A percentile compares a stretch with the other conserved stretches of the same genome.
Evolutionary conservation across 768 basidiomycete genomes (phyloP).

Genomic region (Termitomyces sp.): DNA sequence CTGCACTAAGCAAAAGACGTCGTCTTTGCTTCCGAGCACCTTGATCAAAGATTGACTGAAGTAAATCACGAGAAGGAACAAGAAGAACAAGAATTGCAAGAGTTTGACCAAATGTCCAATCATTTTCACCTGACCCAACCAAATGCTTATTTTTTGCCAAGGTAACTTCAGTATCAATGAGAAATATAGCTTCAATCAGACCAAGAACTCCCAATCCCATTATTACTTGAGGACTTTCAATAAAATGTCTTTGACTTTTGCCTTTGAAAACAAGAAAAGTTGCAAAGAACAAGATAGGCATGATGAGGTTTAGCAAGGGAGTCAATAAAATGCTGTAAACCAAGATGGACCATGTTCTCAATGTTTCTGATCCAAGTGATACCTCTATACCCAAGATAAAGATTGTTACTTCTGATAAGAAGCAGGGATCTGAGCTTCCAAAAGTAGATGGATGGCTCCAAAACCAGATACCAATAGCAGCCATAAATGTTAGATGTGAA

Average conservation of each 20-base stretch:
- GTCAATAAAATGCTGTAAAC: neutral
- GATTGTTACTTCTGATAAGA: neutral
- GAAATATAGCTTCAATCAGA: neutral
- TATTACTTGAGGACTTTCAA: neutral
- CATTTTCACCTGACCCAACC: neutral
- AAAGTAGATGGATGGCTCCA: neutral
- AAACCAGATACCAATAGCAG: conserved; percentile 1
- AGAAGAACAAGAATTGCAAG: conserved; percentile 6
- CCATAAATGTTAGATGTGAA: conserved; percentile 1
- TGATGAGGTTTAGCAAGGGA: neutral
- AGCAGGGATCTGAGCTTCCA: neutral
- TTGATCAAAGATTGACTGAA: neutral
- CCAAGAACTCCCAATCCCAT: neutral
- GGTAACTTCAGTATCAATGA: neutral
- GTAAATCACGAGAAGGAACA: conserved; percentile 2
- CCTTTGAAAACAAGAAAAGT: neutral
- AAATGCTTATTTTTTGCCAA: neutral
- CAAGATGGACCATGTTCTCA: neutral
- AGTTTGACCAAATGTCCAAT: conserved; percentile 10
- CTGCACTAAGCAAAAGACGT: neutral
- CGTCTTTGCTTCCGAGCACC: neutral
- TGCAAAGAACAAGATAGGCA: neutral
- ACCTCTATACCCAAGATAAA: neutral
- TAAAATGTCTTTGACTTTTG: neutral
- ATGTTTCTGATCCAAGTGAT: neutral